Percentiles rank a stretch among this genome's conserved stretches.
Conservation (phyloP, 108 stramenopile species). For the Skeletonema menzelii region DNA sequence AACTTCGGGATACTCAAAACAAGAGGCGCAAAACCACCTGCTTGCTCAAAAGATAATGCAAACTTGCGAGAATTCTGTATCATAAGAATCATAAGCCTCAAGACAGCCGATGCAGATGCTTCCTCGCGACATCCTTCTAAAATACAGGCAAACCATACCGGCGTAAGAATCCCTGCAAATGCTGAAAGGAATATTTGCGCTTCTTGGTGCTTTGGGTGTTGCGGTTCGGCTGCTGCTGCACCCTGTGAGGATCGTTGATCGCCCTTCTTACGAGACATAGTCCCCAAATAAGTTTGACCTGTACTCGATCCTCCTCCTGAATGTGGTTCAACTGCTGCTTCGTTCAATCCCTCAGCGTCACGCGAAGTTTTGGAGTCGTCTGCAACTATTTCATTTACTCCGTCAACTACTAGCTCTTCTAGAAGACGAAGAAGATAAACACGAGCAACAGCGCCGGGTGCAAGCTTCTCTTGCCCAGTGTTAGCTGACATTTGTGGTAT, state of each 20-base stretch:
- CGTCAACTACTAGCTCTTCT: slow-evolving; percentile 89
- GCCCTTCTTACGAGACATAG: slow-evolving; percentile 42
- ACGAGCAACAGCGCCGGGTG: slow-evolving; percentile 74
- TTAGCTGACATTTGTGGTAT: slow-evolving; percentile 9
- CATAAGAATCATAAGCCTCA: slow-evolving; percentile 89
- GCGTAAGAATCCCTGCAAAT: slow-evolving; percentile 84
- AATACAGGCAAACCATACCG: slow-evolving; percentile 90
- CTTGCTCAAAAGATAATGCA: slow-evolving; percentile 63
- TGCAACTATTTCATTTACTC: slow-evolving; percentile 87
- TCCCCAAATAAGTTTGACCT: slow-evolving; percentile 62
- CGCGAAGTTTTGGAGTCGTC: slow-evolving; percentile 40
- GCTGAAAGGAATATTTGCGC: slow-evolving; percentile 86
- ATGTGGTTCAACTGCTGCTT: slow-evolving; percentile 58
- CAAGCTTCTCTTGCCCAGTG: slow-evolving; percentile 45
- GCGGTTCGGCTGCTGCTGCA: slow-evolving; percentile 35
- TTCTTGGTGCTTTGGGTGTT: slow-evolving; percentile 81
- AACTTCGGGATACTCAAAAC: slow-evolving; percentile 86
- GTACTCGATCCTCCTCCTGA: slow-evolving; percentile 74
- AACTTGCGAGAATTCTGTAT: slow-evolving; percentile 80
- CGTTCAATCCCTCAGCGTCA: slow-evolving; percentile 48
- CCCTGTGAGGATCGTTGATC: slow-evolving; percentile 13
- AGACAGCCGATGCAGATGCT: slow-evolving; percentile 78
- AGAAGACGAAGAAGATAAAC: slow-evolving; percentile 85
- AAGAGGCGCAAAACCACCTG: slow-evolving; percentile 88
- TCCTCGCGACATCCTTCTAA: slow-evolving; percentile 89